These are phyloP conservation scores for Colletotrichum kahawae DNA, from an alignment of 2,329 filamentous ascomycete genomes.

Conservation along the genomic window DNA sequence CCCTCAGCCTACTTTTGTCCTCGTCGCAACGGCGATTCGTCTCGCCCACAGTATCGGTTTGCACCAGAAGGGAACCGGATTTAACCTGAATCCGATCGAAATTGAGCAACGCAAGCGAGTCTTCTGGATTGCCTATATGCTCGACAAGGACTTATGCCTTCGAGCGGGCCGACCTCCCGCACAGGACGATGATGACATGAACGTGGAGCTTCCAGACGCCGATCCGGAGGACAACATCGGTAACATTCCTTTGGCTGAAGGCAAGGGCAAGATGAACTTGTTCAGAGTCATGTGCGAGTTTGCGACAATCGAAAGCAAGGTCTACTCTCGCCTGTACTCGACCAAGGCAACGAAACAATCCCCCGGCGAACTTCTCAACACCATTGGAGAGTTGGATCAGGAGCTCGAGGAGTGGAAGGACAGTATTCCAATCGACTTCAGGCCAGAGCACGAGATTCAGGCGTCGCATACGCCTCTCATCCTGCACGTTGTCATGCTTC, in stretches of 20 bases:
- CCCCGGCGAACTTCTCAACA: conserved; percentile 91
- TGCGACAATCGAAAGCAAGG: conserved; percentile 87
- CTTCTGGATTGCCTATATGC: conserved; percentile 70
- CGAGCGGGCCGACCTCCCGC: conserved; percentile 64
- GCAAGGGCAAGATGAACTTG: conserved; percentile 91
- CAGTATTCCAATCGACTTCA: conserved; percentile 90
- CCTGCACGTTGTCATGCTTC: conserved; percentile 89
- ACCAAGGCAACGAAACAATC: conserved; percentile 91
- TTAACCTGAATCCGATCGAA: conserved; percentile 91
- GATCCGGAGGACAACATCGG: conserved; percentile 92
- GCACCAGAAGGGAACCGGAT: conserved; percentile 90
- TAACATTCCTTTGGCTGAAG: conserved; percentile 88
- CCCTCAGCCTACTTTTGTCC: conserved; percentile 89
- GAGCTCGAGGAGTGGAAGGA: conserved; percentile 97
- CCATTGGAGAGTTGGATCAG: conserved; percentile 91
- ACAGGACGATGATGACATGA: conserved; percentile 79
- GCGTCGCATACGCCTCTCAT: conserved; percentile 92
- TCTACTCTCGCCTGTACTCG: conserved; percentile 92
- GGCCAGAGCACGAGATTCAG: conserved; percentile 96
- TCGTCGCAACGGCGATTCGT: conserved; percentile 89
- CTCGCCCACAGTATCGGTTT: conserved; percentile 93
- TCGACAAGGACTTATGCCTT: conserved; percentile 68
- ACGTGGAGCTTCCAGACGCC: conserved; percentile 91
- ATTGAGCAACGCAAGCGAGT: conserved; percentile 82
- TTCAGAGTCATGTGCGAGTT: conserved; percentile 95